Evolutionary conservation across 805 yeast species (phyloP), one percentile per base, ranked within the genome.

Genomic region (Kodamaea jinghongensis): DNA sequence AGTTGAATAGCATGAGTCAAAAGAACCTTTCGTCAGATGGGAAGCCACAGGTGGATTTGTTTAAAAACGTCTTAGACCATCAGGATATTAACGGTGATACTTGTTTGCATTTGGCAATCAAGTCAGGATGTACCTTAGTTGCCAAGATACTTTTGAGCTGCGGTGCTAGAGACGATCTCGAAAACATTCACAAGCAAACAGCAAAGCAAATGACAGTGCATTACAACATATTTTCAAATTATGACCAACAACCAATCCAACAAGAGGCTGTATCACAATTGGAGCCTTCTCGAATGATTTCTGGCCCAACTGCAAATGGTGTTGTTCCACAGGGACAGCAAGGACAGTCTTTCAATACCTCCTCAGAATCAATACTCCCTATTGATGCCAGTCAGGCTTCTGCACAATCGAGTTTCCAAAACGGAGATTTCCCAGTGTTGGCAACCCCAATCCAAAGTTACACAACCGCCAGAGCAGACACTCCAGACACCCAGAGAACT

Each of bases 41-140:
- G 8, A 39, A 33, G 14, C 42, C 42, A 29, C 76, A 84, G 8
- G 70, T 75, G 43, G 83, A 84, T 46, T 67, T 84, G 45, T 65
- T 83, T 28, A 75, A 75, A 27, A 71, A 76, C 39, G 80, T 84
- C 29, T 55, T 84, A 20, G 85, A 87, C 54, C 89, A 82, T 50
- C 86, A 79, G 54, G 98, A 93, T 60, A 72, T 70, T 15, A 73
- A 79, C 44, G 97, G 97, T 4, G 87, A 89, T 50, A 87, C 96
- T 0, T 87, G 95, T 5, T 64, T 89, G 35, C 95, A 88, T 52
- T 67, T 91, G 32, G 89, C 96, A 0, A 77, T 79, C 11, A 70
- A 78, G 27, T 64, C 77, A 6, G 95, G 95, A 6, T 76, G 82
- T 37, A 58, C 71, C 34, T 80, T 84, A 32, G 76, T 93, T 41